A percentile compares a stretch with the other conserved stretches of the same genome.
These are phyloP conservation scores for Noccaea caerulescens DNA, from an alignment of 345 rosid genomes.

Conservation along the genomic window DNA sequence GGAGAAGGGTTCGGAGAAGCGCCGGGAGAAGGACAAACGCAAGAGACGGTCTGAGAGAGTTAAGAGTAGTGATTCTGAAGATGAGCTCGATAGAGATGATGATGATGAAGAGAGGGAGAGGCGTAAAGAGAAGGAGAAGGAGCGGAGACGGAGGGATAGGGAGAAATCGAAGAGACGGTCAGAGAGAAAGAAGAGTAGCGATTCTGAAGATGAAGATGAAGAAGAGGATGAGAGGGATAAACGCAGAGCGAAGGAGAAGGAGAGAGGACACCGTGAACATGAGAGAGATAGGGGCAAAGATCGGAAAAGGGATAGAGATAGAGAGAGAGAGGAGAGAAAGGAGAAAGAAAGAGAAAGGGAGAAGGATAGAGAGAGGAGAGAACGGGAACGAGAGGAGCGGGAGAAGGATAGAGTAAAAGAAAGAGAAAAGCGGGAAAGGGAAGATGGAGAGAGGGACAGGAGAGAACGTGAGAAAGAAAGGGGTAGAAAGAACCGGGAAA, in stretches of 20 bases:
- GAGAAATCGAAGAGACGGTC: slow-evolving; percentile 46
- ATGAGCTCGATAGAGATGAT: slow-evolving; percentile 48
- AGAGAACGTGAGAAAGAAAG: slow-evolving; percentile 57
- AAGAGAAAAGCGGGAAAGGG: slow-evolving; percentile 45
- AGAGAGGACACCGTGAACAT: slow-evolving; percentile 44
- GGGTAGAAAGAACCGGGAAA: slow-evolving; percentile 62
- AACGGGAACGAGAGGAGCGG: slow-evolving; percentile 41
- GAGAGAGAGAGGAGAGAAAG: slow-evolving; percentile 44
- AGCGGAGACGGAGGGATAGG: slow-evolving; percentile 53
- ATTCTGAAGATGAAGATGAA: slow-evolving; percentile 50
- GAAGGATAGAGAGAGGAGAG: slow-evolving; percentile 47
- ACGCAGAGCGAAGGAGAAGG: slow-evolving; percentile 48
- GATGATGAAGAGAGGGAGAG: slow-evolving; percentile 54
- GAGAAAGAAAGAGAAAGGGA: slow-evolving; percentile 42
- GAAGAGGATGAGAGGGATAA: slow-evolving; percentile 53
- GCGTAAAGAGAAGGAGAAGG: slow-evolving; percentile 45
- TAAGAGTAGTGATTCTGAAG: slow-evolving; percentile 58
- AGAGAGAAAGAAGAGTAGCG: slow-evolving; percentile 58
- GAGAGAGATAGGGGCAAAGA: slow-evolving; percentile 45
- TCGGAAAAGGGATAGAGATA: slow-evolving; percentile 39
- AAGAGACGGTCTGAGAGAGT: slow-evolving; percentile 55
- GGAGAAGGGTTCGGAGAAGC: slow-evolving; percentile 57
- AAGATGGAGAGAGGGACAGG: slow-evolving; percentile 44
- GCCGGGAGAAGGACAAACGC: slow-evolving; percentile 41
- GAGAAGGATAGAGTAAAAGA: slow-evolving; percentile 46